Evolutionary conservation across 306 rosid species (phyloP).

Genomic region (Citrullus amarus): DNA sequence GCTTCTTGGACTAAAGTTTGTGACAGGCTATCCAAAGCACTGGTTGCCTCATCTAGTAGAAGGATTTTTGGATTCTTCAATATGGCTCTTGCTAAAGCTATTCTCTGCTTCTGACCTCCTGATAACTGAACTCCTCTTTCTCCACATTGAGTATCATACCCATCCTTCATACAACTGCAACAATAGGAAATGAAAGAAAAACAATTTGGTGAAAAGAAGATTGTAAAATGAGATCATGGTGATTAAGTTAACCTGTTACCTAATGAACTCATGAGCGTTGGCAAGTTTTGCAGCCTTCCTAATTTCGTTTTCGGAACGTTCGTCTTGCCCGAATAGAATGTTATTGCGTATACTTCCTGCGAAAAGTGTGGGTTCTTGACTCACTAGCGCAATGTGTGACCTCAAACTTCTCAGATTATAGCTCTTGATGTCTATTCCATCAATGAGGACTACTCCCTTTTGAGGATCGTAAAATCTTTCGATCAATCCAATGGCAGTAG

Average conservation of each 20-base stretch:
- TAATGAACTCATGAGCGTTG: conserved; percentile 72
- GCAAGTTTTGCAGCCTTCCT: conserved; percentile 53
- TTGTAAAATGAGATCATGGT: not conserved
- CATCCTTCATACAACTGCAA: conserved; percentile 59
- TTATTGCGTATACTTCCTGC: conserved; percentile 66
- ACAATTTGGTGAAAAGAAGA: not conserved
- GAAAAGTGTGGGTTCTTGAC: conserved; percentile 68
- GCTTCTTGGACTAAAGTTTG: conserved; percentile 69
- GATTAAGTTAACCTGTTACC: conserved; percentile 17
- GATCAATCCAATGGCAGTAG: conserved; percentile 63
- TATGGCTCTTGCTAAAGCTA: conserved; percentile 74
- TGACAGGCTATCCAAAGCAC: conserved; percentile 66
- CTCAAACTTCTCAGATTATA: conserved; percentile 45
- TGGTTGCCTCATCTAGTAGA: conserved; percentile 72
- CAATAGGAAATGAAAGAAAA: not conserved
- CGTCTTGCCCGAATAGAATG: conserved; percentile 43
- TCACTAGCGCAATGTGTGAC: conserved; percentile 60
- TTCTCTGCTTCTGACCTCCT: conserved; percentile 80
- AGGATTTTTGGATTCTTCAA: conserved; percentile 55
- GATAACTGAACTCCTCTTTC: conserved; percentile 75
- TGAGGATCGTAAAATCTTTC: conserved; percentile 72
- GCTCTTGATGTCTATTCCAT: conserved; percentile 37
- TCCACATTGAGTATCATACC: conserved; percentile 61
- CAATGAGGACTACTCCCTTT: conserved; percentile 43
- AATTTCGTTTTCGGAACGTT: conserved; percentile 45